A percentile compares a stretch with the other conserved stretches of the same genome.
Conservation (phyloP, 116 monocot species). For the Trichopus zeylanicus region DNA sequence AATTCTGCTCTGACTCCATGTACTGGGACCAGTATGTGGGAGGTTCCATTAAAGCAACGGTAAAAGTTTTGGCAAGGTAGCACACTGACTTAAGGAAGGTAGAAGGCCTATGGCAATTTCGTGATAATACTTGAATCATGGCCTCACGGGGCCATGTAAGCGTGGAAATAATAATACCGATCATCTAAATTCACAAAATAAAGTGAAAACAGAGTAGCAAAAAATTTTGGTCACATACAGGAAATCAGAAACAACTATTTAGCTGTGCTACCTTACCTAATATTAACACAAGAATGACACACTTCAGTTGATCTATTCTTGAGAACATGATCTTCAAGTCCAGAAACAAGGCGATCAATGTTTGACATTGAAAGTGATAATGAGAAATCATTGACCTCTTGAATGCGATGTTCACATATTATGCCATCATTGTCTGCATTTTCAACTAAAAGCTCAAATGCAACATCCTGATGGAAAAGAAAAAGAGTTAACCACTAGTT, state of each 20-base stretch:
- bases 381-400: constrained; percentile 26
- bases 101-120: no score
- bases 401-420: constrained; percentile 28
- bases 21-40: no score
- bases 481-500: no score
- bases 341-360: constrained; percentile 51
- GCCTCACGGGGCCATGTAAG: no score
- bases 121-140: no score
- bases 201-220: neutral
- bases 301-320: constrained; percentile 28
- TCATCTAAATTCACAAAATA: no score
- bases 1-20: no score
- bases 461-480: constrained; percentile 39
- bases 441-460: constrained; percentile 49
- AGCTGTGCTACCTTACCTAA: constrained; percentile 26
- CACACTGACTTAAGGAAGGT: no score
- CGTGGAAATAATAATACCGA: no score
- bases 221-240: neutral
- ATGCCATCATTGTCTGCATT: constrained; percentile 27
- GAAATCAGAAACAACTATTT: neutral
- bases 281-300: constrained; percentile 30
- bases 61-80: no score
- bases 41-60: no score
- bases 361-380: constrained; percentile 27
- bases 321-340: constrained; percentile 63